Evolutionary conservation across 441 rosid species (phyloP).

Genomic region (Syzygium malaccense): DNA sequence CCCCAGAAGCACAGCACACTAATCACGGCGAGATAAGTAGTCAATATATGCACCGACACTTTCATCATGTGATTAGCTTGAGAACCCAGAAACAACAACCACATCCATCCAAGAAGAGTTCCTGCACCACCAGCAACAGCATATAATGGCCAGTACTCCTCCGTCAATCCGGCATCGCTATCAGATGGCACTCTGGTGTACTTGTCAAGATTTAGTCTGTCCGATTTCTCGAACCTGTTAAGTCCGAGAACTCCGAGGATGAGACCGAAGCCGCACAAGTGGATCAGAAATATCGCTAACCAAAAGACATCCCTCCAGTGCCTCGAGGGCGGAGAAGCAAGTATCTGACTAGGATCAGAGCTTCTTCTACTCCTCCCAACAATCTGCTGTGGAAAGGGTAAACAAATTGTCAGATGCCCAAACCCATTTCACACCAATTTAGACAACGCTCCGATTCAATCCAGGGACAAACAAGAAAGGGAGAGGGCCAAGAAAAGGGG

Average conservation of each 20-base stretch:
- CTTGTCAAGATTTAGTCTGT: slow-evolving; percentile 72
- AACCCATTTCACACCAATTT: neutral
- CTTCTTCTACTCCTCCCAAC: slow-evolving; percentile 53
- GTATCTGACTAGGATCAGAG: slow-evolving; percentile 35
- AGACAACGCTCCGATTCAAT: neutral
- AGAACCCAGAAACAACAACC: slow-evolving; percentile 76
- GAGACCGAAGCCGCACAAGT: slow-evolving; percentile 55
- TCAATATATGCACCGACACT: slow-evolving; percentile 82
- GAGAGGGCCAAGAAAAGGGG: neutral
- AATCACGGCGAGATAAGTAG: slow-evolving; percentile 83
- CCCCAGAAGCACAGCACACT: slow-evolving; percentile 93
- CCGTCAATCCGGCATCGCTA: slow-evolving; percentile 48
- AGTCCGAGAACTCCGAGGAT: slow-evolving; percentile 62
- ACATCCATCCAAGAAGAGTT: slow-evolving; percentile 57
- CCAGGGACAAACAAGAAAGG: neutral
- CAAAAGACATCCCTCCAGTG: slow-evolving; percentile 94
- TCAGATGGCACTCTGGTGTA: slow-evolving; percentile 31
- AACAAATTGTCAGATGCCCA: neutral
- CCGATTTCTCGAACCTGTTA: slow-evolving; percentile 55
- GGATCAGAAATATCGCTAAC: slow-evolving; percentile 68
- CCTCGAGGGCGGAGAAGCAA: slow-evolving; percentile 42
- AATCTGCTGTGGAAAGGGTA: slow-evolving; percentile 26
- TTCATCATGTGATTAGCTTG: slow-evolving; percentile 83
- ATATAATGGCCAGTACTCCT: slow-evolving; percentile 84
- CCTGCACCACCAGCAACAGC: slow-evolving; percentile 82